phyloP scores from a whole-genome alignment of 805 yeast species.

The Zygotorulaspora sp. region DNA sequence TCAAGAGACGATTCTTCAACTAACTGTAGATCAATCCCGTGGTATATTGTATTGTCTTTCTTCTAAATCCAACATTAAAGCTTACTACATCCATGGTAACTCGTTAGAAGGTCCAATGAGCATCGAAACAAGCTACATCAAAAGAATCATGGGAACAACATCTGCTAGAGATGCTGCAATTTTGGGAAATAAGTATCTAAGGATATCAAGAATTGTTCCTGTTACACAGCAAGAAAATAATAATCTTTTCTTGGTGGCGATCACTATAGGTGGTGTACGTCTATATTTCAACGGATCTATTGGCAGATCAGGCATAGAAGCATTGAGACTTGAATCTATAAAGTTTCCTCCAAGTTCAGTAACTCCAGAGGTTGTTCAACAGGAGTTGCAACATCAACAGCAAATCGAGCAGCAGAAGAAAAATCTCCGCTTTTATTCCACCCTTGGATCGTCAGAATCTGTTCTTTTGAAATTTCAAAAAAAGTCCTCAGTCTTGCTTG shows the following conservation, averaged over 20 bases:
- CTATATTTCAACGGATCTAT: conserved; percentile 48
- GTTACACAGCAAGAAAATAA: conserved; percentile 56
- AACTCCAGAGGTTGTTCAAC: conserved; percentile 32
- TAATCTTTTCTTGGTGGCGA: conserved; percentile 68
- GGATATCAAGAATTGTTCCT: conserved; percentile 46
- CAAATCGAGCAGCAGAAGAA: conserved; percentile 39
- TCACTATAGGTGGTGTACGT: conserved; percentile 81
- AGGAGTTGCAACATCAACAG: conserved; percentile 37
- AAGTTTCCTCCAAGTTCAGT: conserved; percentile 58
- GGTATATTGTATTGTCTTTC: conserved; percentile 77
- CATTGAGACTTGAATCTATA: conserved; percentile 45
- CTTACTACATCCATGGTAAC: conserved; percentile 51
- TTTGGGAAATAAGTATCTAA: conserved; percentile 50
- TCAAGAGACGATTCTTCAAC: conserved; percentile 58
- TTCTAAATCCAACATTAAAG: conserved; percentile 73
- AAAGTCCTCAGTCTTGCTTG: conserved; percentile 50
- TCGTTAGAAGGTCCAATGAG: conserved; percentile 40
- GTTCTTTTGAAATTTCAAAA: conserved; percentile 47
- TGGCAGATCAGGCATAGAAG: conserved; percentile 35
- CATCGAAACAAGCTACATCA: conserved; percentile 37
- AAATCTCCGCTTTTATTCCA: conserved; percentile 28
- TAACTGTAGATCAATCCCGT: conserved; percentile 73
- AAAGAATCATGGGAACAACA: conserved; percentile 40
- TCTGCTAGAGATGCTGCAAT: conserved; percentile 51
- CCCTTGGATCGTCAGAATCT: conserved; percentile 30